Evolutionary conservation across 352 stramenopile species (phyloP), one percentile per base, ranked within the genome.

Genomic region (Phytopythium chamaehyphon): DNA sequence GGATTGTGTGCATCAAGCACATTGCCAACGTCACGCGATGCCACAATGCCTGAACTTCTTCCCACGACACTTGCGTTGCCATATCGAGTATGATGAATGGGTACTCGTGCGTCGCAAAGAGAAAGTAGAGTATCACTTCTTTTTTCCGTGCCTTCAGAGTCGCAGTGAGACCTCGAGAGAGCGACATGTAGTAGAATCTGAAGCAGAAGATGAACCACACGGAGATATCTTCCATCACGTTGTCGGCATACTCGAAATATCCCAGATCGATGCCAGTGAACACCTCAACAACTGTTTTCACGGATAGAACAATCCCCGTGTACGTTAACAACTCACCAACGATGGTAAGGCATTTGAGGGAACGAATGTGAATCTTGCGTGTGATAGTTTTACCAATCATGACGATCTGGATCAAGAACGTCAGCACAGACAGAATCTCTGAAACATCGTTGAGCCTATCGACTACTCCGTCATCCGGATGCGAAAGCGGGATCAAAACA

Each of bases 101-200:
- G 33, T 71, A 69, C 52, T 76, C 57, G 50, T 71, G 61, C 46
- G 61, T 59, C 21, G 55, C 45, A 38, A 77, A 73, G 16, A 73
- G 46, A 21, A 71, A 16, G 47, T 77, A 57, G 28, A 55, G 62
- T 26, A 59, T 38, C 8, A 73, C 10, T 40, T 73, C 67, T 37
- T 49, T 42, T 36, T 53, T 61, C 43, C 66, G 54, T 15, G 68
- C 51, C 16, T 49, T 40, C 1, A 48, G 11, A 3, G 42, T 48
- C 16, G 45, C 35, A n/a, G 42, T 23, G 26, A 64, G 21, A 1
- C 60, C 56, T 7, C 53, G 23, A 14, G 44, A 60, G 40, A 64
- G 7, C 1, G 18, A 33, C 23, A 65, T 22, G 2, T 57, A 35
- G 7, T 40, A 57, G 38, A 71, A 71, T 10, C 58, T 54, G 43